phyloP scores from a whole-genome alignment of 257 asterid genomes.

The Echium plantagineum region DNA sequence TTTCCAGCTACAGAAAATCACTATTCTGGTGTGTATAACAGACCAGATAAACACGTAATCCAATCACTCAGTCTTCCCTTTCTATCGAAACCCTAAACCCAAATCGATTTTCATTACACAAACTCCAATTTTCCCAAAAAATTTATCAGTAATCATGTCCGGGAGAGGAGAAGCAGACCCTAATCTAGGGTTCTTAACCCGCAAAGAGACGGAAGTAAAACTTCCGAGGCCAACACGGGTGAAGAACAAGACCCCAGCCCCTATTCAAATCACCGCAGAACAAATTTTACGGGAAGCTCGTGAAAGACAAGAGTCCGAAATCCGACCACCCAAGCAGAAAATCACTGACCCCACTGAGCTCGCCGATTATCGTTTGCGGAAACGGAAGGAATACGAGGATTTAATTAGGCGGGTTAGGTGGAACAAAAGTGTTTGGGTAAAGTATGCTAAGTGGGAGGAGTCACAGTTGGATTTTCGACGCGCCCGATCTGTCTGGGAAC shows the following conservation, averaged over 20 bases:
- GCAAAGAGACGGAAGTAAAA: slow-evolving; percentile 49
- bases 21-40: too few relatives aligned
- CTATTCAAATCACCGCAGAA: slow-evolving; percentile 55
- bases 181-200: background rate
- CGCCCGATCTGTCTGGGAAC: slow-evolving; percentile 65
- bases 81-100: too few relatives aligned
- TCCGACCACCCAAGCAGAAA: slow-evolving; percentile 64
- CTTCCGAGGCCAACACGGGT: slow-evolving; percentile 56
- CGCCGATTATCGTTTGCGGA: slow-evolving; percentile 51
- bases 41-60: too few relatives aligned
- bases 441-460: slow-evolving; percentile 71
- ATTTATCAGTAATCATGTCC: too few relatives aligned
- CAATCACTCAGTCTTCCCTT: too few relatives aligned
- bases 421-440: slow-evolving; percentile 63
- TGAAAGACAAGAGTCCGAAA: slow-evolving; percentile 54
- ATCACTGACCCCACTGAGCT: slow-evolving; percentile 49
- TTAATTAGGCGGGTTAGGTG: slow-evolving; percentile 45
- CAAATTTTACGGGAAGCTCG: slow-evolving; percentile 58
- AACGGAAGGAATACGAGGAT: slow-evolving; percentile 52
- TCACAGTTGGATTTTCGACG: slow-evolving; percentile 51
- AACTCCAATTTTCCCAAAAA: too few relatives aligned
- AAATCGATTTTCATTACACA: too few relatives aligned
- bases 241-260: slow-evolving; percentile 55
- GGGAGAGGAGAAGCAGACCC: background rate
- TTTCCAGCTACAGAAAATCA: too few relatives aligned